A percentile compares a stretch with the other conserved stretches of the same genome.
Conservation (phyloP, 345 rosid species). For the Gossypium ekmanianum region DNA sequence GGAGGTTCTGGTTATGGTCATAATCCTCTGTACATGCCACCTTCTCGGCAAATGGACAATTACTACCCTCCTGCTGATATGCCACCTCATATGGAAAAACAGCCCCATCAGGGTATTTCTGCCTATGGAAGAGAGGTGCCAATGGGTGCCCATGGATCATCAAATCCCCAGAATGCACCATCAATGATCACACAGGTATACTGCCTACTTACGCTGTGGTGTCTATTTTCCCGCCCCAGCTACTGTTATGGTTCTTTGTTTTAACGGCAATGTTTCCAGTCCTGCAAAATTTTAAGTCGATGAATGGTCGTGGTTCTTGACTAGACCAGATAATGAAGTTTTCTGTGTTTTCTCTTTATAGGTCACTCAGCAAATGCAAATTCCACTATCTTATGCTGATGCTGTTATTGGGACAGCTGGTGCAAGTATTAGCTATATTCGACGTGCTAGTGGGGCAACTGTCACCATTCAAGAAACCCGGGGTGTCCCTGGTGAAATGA, state of each 20-base stretch:
- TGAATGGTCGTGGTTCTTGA: not conserved
- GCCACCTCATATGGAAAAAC: conserved; percentile 80
- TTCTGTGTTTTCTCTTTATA: conserved; percentile 31
- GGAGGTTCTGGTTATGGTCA: conserved; percentile 71
- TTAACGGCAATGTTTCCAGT: not conserved
- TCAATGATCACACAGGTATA: conserved; percentile 93
- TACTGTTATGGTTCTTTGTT: not conserved
- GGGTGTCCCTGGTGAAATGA: conserved; percentile 97
- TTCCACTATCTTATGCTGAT: conserved; percentile 86
- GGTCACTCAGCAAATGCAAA: conserved; percentile 92
- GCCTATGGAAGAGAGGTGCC: conserved; percentile 94
- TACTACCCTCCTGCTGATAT: conserved; percentile 81
- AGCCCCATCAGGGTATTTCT: conserved; percentile 92
- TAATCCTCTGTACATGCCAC: conserved; percentile 78
- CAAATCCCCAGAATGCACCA: conserved; percentile 62
- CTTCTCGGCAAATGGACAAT: conserved; percentile 69
- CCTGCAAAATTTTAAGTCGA: not conserved
- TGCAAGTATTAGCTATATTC: conserved; percentile 89
- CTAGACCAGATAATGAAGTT: not conserved
- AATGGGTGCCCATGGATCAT: conserved; percentile 58
- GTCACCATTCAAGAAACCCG: conserved; percentile 94
- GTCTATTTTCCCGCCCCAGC: not conserved
- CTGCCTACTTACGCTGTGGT: not conserved
- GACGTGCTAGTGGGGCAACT: conserved; percentile 97
- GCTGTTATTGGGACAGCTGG: conserved; percentile 97